Base-by-base conservation (phyloP, 352 stramenopile genomes). In the Hyaloperonospora arabidopsidis region DNA sequence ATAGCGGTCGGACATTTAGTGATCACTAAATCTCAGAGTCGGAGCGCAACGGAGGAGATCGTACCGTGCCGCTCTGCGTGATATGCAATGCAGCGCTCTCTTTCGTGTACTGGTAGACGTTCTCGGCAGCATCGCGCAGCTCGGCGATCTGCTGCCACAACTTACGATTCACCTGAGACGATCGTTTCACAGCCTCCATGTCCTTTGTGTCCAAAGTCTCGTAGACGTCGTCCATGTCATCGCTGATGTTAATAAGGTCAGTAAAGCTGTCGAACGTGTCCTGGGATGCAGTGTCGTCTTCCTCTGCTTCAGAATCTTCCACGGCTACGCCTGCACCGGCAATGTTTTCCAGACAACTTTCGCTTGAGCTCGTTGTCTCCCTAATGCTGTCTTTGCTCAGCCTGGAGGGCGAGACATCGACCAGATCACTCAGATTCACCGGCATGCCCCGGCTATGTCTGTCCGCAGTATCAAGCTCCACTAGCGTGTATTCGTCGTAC, bases 81-180 rank as follows among this genome's bases (percentile, higher is more conserved):
- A 73, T 62, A 53, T 76, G 61, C 57, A 68, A 57, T 36, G 61
- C 68, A 17, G 68, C 68, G 43, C 67, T 76, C 19, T 70, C 65
- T 40, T 72, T 72, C 36, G 68, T 71, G 58, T 74, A 74, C 57
- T 74, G 72, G 48, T 79, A 82, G 5, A 70, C 59, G 38, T 74
- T 76, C 45, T 82, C 72, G 17, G 72, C 72, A 21, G 59, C 51
- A 44, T 67, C 52, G 5, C 72, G 67, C 8, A 82, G 61, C 18
- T 82, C 67, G 10, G 67, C 70, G 43, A 82, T 79, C 34, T 77
- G 72, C 18, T 74, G 52, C 69, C 68, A 82, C 35, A 82, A 34
- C 45, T 76, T 43, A 19, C 49, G 52, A 59, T 69, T 65, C 18
- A 64, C 38, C 39, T 64, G 53, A 32, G 57, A 68, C 22, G 52